Evolutionary conservation across 495 filamentous ascomycete genomes (phyloP).

Genomic region (Hyaloscypha finlandica): DNA sequence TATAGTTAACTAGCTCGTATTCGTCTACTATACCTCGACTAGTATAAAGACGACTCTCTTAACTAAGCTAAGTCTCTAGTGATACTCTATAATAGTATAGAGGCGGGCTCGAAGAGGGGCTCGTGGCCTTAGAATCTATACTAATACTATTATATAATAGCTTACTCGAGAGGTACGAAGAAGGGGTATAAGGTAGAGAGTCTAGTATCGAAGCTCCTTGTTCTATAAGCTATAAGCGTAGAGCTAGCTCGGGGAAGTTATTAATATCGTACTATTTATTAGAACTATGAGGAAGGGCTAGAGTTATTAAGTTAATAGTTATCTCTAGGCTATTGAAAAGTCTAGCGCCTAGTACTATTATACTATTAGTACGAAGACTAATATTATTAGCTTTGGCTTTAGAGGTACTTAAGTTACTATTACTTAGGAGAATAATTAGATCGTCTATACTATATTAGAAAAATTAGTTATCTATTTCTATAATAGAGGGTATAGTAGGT

Average conservation of each 20-base stretch:
- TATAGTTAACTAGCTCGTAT: too few relatives aligned
- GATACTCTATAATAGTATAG: too few relatives aligned
- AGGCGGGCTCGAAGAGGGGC: too few relatives aligned
- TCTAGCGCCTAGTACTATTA: constrained; percentile 6
- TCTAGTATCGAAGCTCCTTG: constrained; percentile 12
- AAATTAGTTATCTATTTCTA: constrained; percentile 18
- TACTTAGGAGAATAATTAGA: constrained; percentile 18
- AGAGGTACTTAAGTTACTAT: constrained; percentile 20
- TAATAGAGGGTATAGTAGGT: constrained; percentile 7
- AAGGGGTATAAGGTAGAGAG: background rate
- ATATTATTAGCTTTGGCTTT: constrained; percentile 19
- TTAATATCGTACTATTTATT: constrained; percentile 29
- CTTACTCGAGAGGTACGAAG: background rate
- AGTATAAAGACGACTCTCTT: too few relatives aligned
- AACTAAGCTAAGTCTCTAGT: too few relatives aligned
- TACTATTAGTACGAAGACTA: constrained; percentile 12
- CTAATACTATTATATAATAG: too few relatives aligned
- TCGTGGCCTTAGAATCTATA: too few relatives aligned
- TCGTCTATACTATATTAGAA: constrained; percentile 20
- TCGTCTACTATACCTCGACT: too few relatives aligned
- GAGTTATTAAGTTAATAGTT: constrained; percentile 18
- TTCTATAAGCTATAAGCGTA: constrained; percentile 13
- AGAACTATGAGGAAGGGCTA: constrained; percentile 15
- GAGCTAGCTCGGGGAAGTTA: constrained; percentile 22
- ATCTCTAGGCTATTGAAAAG: constrained; percentile 22